phyloP scores from a whole-genome alignment of 305 asterid genomes.

The Rubia occidens region DNA sequence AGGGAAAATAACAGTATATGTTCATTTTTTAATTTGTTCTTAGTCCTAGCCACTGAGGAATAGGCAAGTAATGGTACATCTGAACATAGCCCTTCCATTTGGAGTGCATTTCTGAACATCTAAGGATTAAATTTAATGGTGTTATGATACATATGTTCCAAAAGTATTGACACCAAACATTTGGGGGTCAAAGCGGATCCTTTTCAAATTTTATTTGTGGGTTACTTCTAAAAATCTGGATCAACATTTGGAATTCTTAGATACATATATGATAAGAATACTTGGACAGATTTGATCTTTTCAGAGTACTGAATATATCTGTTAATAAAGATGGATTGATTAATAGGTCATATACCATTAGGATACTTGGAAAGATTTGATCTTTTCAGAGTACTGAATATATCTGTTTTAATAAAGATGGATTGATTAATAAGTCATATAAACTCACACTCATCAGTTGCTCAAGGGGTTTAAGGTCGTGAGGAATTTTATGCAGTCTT shows the following conservation, averaged over 20 bases:
- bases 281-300: background rate
- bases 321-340: background rate
- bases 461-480: background rate
- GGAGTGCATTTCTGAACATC: background rate
- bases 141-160: too few species aligned
- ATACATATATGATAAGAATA: background rate
- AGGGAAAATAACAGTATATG: background rate
- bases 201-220: background rate
- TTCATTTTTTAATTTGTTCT: background rate
- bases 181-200: background rate
- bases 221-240: background rate
- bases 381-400: background rate
- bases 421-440: background rate
- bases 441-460: background rate
- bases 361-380: background rate
- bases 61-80: background rate
- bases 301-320: background rate
- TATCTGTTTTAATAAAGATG: background rate
- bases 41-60: background rate
- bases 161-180: background rate
- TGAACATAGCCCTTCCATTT: background rate
- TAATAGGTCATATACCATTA: background rate
- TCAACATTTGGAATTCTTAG: background rate
- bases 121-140: background rate
- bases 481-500: background rate